Conservation (phyloP, 78 protist genomes). For the Dictyostelium capitatum region DNA sequence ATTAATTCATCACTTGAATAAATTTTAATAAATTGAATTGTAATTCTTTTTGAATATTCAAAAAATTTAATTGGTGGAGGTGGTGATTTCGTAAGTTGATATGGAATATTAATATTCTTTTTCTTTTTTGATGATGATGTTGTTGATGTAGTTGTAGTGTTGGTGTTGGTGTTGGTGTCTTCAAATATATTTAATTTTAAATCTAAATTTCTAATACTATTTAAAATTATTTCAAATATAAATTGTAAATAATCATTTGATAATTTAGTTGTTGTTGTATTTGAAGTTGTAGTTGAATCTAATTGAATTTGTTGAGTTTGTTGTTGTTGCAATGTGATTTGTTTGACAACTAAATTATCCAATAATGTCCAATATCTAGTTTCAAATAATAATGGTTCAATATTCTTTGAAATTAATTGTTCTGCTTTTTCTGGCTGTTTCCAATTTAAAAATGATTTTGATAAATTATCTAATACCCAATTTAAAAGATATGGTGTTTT, state of each 20-base stretch:
- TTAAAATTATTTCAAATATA: slow-evolving; percentile 30
- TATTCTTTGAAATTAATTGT: neutral
- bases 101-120: slow-evolving; percentile 33
- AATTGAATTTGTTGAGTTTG: neutral
- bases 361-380: slow-evolving; percentile 33
- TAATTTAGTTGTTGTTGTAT: neutral
- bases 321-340: neutral
- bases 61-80: slow-evolving; percentile 48
- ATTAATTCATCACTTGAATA: slow-evolving; percentile 25
- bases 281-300: neutral
- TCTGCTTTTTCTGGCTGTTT: slow-evolving; percentile 16
- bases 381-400: slow-evolving; percentile 48
- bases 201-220: neutral
- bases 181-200: neutral
- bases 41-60: neutral
- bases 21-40: neutral
- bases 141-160: neutral
- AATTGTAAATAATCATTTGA: slow-evolving; percentile 29
- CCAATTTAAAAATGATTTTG: slow-evolving; percentile 9
- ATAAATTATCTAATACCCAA: slow-evolving; percentile 34
- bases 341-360: neutral
- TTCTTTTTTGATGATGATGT: slow-evolving; percentile 18
- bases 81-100: slow-evolving; percentile 33
- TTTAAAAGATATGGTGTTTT: slow-evolving; percentile 33
- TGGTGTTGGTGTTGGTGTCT: neutral